Evolutionary conservation across 306 rosid species (phyloP), one percentile per base, ranked within the genome.

Genomic region (Benincasa hispida): DNA sequence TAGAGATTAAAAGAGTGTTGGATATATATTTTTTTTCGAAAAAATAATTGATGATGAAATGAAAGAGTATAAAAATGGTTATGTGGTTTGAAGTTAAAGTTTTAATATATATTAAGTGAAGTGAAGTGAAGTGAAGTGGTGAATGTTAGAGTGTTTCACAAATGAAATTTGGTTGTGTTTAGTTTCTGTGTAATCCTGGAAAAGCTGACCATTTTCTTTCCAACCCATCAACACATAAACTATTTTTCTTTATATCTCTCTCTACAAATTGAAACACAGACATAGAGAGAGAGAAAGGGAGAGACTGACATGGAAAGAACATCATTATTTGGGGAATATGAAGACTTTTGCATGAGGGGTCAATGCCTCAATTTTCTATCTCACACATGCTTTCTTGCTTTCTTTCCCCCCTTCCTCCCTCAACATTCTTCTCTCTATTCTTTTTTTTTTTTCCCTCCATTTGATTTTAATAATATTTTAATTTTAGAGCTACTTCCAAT

Each of bases 291-390:
- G 17, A 30, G 37, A 70, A 66, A 57, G 56, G 50, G 15, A 21
- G 74, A 30, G 75, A 45, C 37, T 47, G 82, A 42, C 8, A 50
- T 21, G 22, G 53, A 68, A 68, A 68, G 56, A 68, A 68, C 75
- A 68, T 68, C 75, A 68, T 42, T 68, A 68, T 68, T 68, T 68
- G 37, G 75, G 75, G 75, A 70, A 70, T 70, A 70, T 70, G 75
- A 47, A 37, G 75, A 70, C 58, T 70, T 70, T 70, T 69, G 75
- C 75, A 69, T 69, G 75, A 69, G 57, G 75, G 75, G 39, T 69
- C 75, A 69, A 69, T 69, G 30, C 37, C 3, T 24, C 14, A 45
- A 21, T 21, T 70, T 70, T 69, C 11, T 13, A 69, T 42, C 56
- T 25, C n/a, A 69, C 57, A 69, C 56, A 35, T 65, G 19, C 74